Evolutionary conservation across 768 basidiomycete species (phyloP).

Genomic region (Naganishia vaughanmartiniae): DNA sequence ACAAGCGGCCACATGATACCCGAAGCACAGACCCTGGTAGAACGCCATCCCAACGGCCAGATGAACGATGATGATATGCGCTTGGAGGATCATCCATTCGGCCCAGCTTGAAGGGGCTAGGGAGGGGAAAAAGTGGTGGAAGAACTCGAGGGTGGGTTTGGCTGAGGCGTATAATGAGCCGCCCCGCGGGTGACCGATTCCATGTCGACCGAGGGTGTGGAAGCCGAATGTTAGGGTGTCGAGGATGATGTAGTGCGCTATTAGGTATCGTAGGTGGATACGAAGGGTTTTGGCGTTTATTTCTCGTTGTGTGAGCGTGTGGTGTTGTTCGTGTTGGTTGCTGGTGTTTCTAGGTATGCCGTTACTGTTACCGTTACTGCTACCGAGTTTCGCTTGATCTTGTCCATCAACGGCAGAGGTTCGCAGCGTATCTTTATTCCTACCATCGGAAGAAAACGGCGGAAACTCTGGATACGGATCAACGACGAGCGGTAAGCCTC

Average conservation of each 20-base stretch:
- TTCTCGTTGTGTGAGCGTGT: background rate
- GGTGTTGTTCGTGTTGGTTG: too few species aligned
- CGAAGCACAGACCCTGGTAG: slow-evolving; percentile 30
- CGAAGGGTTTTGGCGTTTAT: background rate
- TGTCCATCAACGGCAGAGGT: too few species aligned
- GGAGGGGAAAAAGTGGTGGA: background rate
- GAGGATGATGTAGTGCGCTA: slow-evolving; percentile 15
- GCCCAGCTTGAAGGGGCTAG: background rate
- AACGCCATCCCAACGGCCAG: slow-evolving; percentile 20
- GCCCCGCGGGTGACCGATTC: background rate
- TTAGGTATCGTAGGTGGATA: slow-evolving; percentile 5
- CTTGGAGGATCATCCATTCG: background rate
- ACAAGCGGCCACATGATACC: slow-evolving; percentile 25
- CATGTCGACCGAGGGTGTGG: slow-evolving; percentile 12
- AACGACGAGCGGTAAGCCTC: background rate
- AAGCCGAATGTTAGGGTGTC: slow-evolving; percentile 17
- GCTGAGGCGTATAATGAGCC: slow-evolving; percentile 4
- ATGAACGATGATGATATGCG: slow-evolving; percentile 7
- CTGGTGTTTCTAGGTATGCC: background rate
- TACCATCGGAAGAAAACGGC: background rate
- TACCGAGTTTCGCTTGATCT: too few species aligned
- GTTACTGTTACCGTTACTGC: background rate
- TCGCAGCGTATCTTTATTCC: too few species aligned
- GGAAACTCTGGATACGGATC: slow-evolving; percentile 17
- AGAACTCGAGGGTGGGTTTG: background rate